A percentile compares a stretch with the other conserved stretches of the same genome.
phyloP scores from a whole-genome alignment of 2,329 filamentous ascomycete genomes.

The Rutstroemia sp. region DNA sequence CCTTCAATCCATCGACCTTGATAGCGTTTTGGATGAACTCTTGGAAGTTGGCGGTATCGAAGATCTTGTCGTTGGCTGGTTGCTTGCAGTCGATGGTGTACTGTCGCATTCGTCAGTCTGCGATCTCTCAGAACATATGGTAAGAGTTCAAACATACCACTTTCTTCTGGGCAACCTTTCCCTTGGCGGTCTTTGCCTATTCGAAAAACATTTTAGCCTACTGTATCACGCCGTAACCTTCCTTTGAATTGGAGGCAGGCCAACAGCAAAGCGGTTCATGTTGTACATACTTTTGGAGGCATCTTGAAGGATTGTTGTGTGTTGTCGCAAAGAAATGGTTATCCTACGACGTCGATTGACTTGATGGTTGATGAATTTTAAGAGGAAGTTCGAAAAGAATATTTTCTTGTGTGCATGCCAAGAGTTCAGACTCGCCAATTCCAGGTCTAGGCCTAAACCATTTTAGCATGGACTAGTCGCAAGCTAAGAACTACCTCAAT shows the following conservation, averaged over 20 bases:
- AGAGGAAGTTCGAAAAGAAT: slow-evolving; percentile 1
- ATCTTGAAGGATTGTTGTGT: slow-evolving; percentile 49
- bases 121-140: not conserved
- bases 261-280: slow-evolving; percentile 80
- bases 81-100: slow-evolving; percentile 99
- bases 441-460: not conserved
- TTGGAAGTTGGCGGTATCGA: slow-evolving; percentile 97
- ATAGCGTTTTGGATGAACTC: slow-evolving; percentile 99
- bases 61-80: slow-evolving; percentile 99
- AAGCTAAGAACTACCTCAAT: not conserved
- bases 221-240: slow-evolving; percentile 62
- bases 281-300: slow-evolving; percentile 86
- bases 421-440: slow-evolving; percentile 15
- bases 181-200: slow-evolving; percentile 50
- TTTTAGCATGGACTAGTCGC: not conserved
- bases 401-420: slow-evolving; percentile 18
- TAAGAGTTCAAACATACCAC: slow-evolving; percentile 21
- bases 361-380: slow-evolving; percentile 10
- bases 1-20: slow-evolving; percentile 98
- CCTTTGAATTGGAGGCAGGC: slow-evolving; percentile 39
- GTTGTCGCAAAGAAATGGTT: slow-evolving; percentile 63
- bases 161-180: slow-evolving; percentile 11
- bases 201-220: slow-evolving; percentile 78
- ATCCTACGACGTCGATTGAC: slow-evolving; percentile 36
- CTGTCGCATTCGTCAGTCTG: slow-evolving; percentile 38